phyloP scores from a whole-genome alignment of 129 eudicot genomes.

The Smallanthus sonchifolius region DNA sequence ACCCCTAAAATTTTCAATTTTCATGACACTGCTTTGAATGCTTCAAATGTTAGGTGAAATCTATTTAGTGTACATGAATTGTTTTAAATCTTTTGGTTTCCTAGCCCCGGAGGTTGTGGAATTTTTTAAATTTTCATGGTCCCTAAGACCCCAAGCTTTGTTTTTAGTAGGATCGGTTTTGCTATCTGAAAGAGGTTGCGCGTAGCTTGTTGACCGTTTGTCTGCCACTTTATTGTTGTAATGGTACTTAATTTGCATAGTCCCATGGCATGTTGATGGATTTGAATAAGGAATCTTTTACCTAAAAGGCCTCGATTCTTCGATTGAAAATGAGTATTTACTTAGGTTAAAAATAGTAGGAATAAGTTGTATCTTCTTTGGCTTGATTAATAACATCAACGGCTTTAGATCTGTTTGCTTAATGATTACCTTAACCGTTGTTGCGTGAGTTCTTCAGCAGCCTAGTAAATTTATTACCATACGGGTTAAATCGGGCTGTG shows the following conservation, averaged over 20 bases:
- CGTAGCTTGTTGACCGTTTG: too few species aligned
- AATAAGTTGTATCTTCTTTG: background rate
- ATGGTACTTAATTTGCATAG: background rate
- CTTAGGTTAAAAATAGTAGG: background rate
- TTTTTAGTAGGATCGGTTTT: too few species aligned
- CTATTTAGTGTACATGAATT: too few species aligned
- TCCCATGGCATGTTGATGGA: background rate
- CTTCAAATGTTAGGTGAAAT: constrained; percentile 12
- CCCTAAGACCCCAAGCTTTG: too few species aligned
- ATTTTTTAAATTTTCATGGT: too few species aligned
- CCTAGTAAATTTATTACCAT: constrained; percentile 2
- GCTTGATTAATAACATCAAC: background rate
- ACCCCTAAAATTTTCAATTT: background rate
- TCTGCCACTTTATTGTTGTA: too few species aligned
- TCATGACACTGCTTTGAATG: constrained; percentile 15
- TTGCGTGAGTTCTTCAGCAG: background rate
- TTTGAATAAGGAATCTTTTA: constrained; percentile 2
- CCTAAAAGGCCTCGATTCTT: background rate
- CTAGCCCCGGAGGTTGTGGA: too few species aligned
- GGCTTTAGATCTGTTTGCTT: constrained; percentile 6
- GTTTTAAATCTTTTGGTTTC: too few species aligned
- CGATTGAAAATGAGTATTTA: background rate
- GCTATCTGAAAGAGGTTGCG: too few species aligned
- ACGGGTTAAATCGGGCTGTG: constrained; percentile 1
- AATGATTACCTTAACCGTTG: background rate